Conservation (phyloP, 352 stramenopile species). For the Pythium pyrilobum region DNA sequence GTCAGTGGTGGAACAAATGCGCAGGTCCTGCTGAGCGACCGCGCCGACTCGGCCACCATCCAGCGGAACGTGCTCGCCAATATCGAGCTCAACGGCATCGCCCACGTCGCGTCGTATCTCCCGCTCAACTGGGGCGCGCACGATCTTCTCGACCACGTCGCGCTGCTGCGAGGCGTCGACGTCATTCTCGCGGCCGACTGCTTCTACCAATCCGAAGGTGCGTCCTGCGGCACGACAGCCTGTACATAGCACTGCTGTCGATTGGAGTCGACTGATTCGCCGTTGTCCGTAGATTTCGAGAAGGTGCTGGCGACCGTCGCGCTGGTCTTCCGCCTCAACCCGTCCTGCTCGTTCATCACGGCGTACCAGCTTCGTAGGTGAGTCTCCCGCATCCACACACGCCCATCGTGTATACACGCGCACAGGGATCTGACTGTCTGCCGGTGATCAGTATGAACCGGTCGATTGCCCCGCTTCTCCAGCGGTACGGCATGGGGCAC, state of each 20-base stretch:
- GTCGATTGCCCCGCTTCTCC: conserved; percentile 48
- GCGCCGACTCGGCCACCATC: conserved; percentile 37
- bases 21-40: conserved; percentile 52
- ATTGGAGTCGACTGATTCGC: neutral
- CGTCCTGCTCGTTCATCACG: conserved; percentile 39
- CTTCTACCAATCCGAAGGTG: conserved; percentile 66
- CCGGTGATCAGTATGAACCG: conserved; percentile 42
- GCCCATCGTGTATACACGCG: neutral
- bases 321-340: conserved; percentile 48
- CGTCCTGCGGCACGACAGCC: neutral
- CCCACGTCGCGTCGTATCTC: conserved; percentile 28
- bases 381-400: neutral
- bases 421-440: neutral
- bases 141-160: conserved; percentile 19
- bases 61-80: conserved; percentile 47
- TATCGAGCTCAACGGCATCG: conserved; percentile 41
- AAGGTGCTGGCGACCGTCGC: conserved; percentile 64
- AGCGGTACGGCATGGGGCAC: conserved; percentile 41
- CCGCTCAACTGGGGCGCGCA: conserved; percentile 47
- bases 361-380: conserved; percentile 64
- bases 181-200: conserved; percentile 59
- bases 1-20: neutral
- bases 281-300: conserved; percentile 52
- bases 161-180: conserved; percentile 31
- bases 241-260: neutral